Base-by-base conservation (phyloP, 2,329 filamentous ascomycete genomes). In the Pyrenophora graminea region DNA sequence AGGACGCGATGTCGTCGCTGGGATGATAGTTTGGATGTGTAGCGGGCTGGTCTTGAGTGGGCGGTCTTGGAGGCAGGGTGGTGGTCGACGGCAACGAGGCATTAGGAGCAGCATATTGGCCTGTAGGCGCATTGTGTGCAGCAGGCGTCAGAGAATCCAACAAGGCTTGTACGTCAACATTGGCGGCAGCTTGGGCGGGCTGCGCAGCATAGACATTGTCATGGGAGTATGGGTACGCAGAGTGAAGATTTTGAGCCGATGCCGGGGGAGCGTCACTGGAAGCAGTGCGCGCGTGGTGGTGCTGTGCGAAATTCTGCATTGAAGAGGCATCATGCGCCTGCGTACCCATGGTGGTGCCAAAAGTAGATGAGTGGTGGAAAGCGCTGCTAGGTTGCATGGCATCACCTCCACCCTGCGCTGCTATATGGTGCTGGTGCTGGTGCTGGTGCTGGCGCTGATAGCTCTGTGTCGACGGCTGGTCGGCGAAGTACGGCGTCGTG, bases 21-120 rank as follows among this genome's bases (percentile, higher is more conserved):
- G 77, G 76, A 33, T 72, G 70, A 66, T 79, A 79, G 56, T 78
- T 78, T 37, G 76, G 70, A 56, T 79, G 74, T 42, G 77, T 79
- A 51, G 74, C 66, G 46, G 75, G 75, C 63, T 77, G 76, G 53
- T 79, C 77, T 67, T 79, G 78, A 32, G 77, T 74, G 52, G 77
- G 78, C 37, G 77, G 78, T 55, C 76, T 72, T 32, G 78, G 72
- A 62, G 77, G 78, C 6, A 80, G 77, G 53, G 66, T 71, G 48
- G 72, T 61, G 39, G 74, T 71, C 48, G 70, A 70, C 31, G 76
- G 71, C 38, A 73, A 60, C 42, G 73, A 67, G 64, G 49, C 62
- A 69, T 51, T 55, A 67, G 67, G 55, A 59, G 66, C 59, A 57
- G 68, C 66, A 68, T 74, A 72, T 56, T 68, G 67, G 37, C 63